Percentiles rank a stretch among this genome's conserved stretches.
phyloP scores from a whole-genome alignment of 257 asterid species.

The Solanum etuberosum region DNA sequence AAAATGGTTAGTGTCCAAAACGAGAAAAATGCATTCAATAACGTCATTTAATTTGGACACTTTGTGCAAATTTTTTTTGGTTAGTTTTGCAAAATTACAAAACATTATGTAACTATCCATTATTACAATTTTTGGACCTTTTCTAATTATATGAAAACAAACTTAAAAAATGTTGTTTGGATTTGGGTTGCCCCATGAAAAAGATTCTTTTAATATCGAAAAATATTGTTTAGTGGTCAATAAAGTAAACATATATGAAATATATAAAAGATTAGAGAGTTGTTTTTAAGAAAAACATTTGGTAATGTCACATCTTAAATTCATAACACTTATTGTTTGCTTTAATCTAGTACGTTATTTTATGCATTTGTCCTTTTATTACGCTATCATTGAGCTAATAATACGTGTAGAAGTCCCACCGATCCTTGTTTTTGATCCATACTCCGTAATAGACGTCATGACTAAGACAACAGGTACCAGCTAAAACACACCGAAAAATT shows the following conservation, averaged over 20 bases:
- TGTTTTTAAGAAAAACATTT: background rate
- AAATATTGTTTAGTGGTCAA: background rate
- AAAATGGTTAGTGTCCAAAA: background rate
- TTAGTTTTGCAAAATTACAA: background rate
- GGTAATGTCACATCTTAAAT: background rate
- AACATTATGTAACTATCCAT: conserved; percentile 7
- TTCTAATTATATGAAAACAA: background rate
- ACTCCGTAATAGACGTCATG: background rate
- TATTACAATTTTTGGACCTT: conserved; percentile 6
- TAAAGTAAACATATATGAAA: background rate
- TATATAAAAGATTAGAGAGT: background rate
- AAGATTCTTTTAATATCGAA: background rate
- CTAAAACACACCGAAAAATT: background rate
- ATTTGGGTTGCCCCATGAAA: background rate
- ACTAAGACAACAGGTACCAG: background rate
- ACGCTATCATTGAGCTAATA: background rate
- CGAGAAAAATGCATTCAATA: conserved; percentile 18
- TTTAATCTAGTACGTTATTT: background rate
- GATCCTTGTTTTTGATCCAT: background rate
- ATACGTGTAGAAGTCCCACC: background rate
- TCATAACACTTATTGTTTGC: background rate
- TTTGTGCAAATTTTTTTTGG: background rate
- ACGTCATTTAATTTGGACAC: conserved; percentile 16
- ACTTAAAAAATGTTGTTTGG: background rate
- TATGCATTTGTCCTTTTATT: background rate